Evolutionary conservation across 2,329 filamentous ascomycete genomes (phyloP).

Genomic region (Drechslera avenae): DNA sequence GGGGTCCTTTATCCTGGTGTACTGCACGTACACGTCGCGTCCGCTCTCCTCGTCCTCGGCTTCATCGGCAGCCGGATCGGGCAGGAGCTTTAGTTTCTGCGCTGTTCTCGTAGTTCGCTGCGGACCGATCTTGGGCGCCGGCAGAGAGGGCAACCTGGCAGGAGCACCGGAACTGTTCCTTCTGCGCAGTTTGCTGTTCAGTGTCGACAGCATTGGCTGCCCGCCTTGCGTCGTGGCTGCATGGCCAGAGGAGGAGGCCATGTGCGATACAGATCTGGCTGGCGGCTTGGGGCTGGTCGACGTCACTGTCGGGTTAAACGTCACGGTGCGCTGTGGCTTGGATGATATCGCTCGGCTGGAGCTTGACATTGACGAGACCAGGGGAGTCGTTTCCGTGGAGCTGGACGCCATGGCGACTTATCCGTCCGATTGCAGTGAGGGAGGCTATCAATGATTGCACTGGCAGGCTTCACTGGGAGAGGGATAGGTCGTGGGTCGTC

Average conservation of each 20-base stretch:
- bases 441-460: neutral
- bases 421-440: neutral
- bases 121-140: conserved; percentile 78
- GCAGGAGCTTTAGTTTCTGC: conserved; percentile 96
- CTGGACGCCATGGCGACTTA: conserved; percentile 39
- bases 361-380: conserved; percentile 45
- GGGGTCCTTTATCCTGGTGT: conserved; percentile 95
- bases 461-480: neutral
- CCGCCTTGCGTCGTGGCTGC: conserved; percentile 46
- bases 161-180: conserved; percentile 80
- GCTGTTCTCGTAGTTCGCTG: conserved; percentile 94
- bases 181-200: conserved; percentile 86
- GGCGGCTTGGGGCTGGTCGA: conserved; percentile 50
- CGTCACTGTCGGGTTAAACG: conserved; percentile 71
- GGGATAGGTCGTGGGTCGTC: conserved; percentile 10
- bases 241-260: conserved; percentile 35
- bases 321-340: conserved; percentile 67
- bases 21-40: conserved; percentile 95
- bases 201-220: conserved; percentile 65
- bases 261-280: conserved; percentile 36
- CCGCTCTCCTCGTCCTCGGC: conserved; percentile 84
- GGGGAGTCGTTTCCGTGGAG: conserved; percentile 46
- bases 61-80: conserved; percentile 83
- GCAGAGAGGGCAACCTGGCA: conserved; percentile 50
- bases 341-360: conserved; percentile 28